Evolutionary conservation across 768 basidiomycete genomes (phyloP).

Genomic region (Austroboletus eburneus): DNA sequence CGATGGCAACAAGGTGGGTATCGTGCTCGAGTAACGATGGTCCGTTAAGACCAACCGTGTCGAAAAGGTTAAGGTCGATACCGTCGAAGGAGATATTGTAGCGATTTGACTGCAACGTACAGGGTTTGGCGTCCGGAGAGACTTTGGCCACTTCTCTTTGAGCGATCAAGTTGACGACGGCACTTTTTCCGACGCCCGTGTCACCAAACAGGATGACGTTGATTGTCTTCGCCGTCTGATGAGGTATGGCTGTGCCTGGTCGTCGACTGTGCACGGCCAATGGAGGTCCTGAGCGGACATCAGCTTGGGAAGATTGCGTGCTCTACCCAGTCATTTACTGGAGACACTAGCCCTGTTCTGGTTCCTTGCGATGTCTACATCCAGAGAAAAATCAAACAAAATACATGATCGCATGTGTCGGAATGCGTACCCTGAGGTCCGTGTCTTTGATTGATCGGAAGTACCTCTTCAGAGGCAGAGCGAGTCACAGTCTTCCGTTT

Average conservation of each 20-base stretch:
- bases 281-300: neutral
- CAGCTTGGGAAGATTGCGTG: neutral
- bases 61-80: conserved; percentile 15
- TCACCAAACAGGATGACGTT: conserved; percentile 7
- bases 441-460: neutral
- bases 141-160: conserved; percentile 1
- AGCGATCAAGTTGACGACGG: conserved; percentile 5
- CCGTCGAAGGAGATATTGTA: conserved; percentile 18
- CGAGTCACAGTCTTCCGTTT: neutral
- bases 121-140: conserved; percentile 18
- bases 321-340: neutral
- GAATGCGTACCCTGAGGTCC: neutral
- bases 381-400: neutral
- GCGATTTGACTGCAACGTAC: conserved; percentile 23
- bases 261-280: no score
- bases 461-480: neutral
- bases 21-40: neutral
- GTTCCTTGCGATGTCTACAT: neutral
- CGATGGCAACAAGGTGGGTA: neutral
- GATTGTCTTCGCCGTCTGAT: neutral
- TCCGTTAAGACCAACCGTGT: conserved; percentile 26
- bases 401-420: neutral
- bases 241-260: neutral
- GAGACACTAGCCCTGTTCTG: neutral
- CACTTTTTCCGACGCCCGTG: conserved; percentile 6